phyloP scores from a whole-genome alignment of 129 eudicot genomes.

The Rutidosis leptorrhynchoides region DNA sequence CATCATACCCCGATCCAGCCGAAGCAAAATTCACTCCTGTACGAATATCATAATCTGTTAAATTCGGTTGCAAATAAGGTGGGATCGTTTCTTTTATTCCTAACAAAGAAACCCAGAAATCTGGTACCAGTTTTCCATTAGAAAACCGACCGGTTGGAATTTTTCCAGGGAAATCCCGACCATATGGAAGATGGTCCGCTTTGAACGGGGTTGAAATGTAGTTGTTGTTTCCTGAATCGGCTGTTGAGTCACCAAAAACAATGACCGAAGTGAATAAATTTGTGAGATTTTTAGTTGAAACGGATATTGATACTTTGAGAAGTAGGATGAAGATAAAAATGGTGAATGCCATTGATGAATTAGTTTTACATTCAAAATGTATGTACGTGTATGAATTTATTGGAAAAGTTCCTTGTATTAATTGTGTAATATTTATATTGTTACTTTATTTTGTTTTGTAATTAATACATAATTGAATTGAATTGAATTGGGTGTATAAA shows the following conservation, averaged over 20 bases:
- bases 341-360: slow-evolving; percentile 25
- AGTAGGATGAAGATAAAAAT: neutral
- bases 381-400: neutral
- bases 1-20: slow-evolving; percentile 53
- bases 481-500: neutral
- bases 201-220: slow-evolving; percentile 28
- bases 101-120: slow-evolving; percentile 36
- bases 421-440: slow-evolving; percentile 17
- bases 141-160: slow-evolving; percentile 48
- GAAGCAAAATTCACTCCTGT: slow-evolving; percentile 54
- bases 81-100: slow-evolving; percentile 45
- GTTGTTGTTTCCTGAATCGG: slow-evolving; percentile 48
- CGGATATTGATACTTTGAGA: slow-evolving; percentile 10
- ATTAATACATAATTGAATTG: no score
- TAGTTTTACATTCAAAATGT: slow-evolving; percentile 13
- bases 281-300: slow-evolving; percentile 8
- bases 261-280: slow-evolving; percentile 30
- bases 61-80: slow-evolving; percentile 42
- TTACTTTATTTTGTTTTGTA: slow-evolving; percentile 12
- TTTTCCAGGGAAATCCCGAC: slow-evolving; percentile 37
- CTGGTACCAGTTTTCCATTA: slow-evolving; percentile 45
- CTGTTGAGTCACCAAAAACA: slow-evolving; percentile 46
- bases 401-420: slow-evolving; percentile 14
- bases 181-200: slow-evolving; percentile 42
- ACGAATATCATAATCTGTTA: slow-evolving; percentile 28